These are phyloP conservation scores for Chytriomyces hyalinus DNA, from an alignment of 192 early-diverging fungal genomes.

Conservation along the genomic window DNA sequence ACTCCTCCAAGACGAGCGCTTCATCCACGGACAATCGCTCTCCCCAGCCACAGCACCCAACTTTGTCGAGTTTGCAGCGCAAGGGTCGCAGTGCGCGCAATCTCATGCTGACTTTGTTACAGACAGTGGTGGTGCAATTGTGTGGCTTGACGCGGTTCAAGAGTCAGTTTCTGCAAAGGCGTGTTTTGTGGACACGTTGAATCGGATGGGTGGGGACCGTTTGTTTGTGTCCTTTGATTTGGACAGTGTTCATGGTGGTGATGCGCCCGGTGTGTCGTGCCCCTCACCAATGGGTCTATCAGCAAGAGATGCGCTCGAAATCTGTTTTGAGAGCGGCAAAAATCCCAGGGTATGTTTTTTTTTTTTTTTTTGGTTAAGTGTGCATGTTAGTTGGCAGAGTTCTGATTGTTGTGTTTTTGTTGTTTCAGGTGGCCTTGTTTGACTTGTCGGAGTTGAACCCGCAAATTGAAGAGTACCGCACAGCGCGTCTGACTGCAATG, in stretches of 20 bases:
- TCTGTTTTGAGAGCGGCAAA: slow-evolving; percentile 24
- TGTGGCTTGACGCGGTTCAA: slow-evolving; percentile 26
- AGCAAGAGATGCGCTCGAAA: slow-evolving; percentile 30
- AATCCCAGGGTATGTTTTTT: slow-evolving; percentile 19
- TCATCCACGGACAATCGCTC: background rate
- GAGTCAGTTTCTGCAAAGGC: background rate
- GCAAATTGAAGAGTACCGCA: slow-evolving; percentile 31
- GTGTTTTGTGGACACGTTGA: slow-evolving; percentile 4
- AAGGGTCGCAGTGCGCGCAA: slow-evolving; percentile 28
- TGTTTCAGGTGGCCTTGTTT: slow-evolving; percentile 21
- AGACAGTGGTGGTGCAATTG: background rate
- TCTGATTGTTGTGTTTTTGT: background rate
- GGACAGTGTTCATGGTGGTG: slow-evolving; percentile 20
- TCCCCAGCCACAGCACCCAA: background rate
- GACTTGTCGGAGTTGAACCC: slow-evolving; percentile 35
- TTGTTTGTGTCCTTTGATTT: slow-evolving; percentile 39
- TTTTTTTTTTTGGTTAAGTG: background rate
- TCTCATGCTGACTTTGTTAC: slow-evolving; percentile 20
- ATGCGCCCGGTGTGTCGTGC: slow-evolving; percentile 31
- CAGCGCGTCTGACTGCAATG: slow-evolving; percentile 29
- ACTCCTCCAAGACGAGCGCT: slow-evolving; percentile 33
- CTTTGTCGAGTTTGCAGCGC: slow-evolving; percentile 36
- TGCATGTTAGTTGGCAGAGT: background rate
- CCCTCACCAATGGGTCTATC: slow-evolving; percentile 23
- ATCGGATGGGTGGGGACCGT: slow-evolving; percentile 16